These are phyloP conservation scores for Hypholoma fasciculare DNA, from an alignment of 768 basidiomycete genomes.

Conservation along the genomic window DNA sequence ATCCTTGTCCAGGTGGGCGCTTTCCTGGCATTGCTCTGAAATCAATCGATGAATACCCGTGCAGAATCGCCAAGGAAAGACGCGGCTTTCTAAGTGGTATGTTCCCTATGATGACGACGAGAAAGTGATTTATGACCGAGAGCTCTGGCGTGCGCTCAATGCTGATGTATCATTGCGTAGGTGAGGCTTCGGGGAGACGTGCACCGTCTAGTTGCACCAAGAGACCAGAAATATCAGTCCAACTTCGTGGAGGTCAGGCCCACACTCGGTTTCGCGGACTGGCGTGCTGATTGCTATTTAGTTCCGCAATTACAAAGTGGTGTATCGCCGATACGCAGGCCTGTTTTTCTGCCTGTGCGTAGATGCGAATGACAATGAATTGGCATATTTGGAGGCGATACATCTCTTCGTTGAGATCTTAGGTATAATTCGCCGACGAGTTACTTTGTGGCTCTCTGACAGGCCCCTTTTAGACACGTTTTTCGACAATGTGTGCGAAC, in stretches of 20 bases:
- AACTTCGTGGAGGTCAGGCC: slow-evolving; percentile 93
- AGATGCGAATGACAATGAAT: slow-evolving; percentile 97
- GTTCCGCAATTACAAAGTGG: slow-evolving; percentile 98
- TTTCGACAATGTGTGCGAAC: slow-evolving; percentile 98
- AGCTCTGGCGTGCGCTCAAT: background rate
- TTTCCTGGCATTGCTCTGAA: background rate
- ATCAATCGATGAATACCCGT: background rate
- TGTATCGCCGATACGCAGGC: slow-evolving; percentile 95
- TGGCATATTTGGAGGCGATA: slow-evolving; percentile 96
- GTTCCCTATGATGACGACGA: slow-evolving; percentile 99
- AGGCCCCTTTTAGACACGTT: slow-evolving; percentile 70
- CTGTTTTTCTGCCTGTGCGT: slow-evolving; percentile 98
- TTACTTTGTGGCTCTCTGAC: background rate
- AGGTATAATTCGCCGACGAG: slow-evolving; percentile 49
- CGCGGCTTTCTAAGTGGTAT: slow-evolving; percentile 97
- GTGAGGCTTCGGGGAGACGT: slow-evolving; percentile 95
- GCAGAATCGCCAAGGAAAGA: slow-evolving; percentile 98
- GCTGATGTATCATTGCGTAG: slow-evolving; percentile 35
- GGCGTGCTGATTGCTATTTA: slow-evolving; percentile 28
- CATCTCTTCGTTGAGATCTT: slow-evolving; percentile 98
- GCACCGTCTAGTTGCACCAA: slow-evolving; percentile 90
- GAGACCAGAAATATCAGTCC: slow-evolving; percentile 98
- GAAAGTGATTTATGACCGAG: slow-evolving; percentile 57
- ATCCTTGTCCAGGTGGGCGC: slow-evolving; percentile 87
- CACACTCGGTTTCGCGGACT: background rate